A percentile compares a stretch with the other conserved stretches of the same genome.
phyloP scores from a whole-genome alignment of 805 yeast genomes.

The Dipodascopsis uninucleata region DNA sequence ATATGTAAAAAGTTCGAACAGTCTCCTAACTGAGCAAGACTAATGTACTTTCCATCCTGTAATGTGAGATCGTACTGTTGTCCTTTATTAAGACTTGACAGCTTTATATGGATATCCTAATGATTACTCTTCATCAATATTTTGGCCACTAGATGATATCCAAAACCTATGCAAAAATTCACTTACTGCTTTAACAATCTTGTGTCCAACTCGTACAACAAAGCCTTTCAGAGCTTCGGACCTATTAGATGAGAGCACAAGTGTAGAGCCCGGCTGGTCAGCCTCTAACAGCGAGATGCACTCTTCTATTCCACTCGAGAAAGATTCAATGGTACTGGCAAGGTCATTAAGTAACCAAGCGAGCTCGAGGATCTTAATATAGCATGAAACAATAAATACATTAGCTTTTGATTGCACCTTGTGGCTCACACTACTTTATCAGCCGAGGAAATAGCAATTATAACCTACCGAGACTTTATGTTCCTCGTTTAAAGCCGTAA shows the following conservation, averaged over 20 bases:
- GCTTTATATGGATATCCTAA: conserved; percentile 23
- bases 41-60: conserved; percentile 16
- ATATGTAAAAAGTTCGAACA: conserved; percentile 20
- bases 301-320: conserved; percentile 22
- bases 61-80: conserved; percentile 10
- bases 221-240: conserved; percentile 29
- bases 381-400: background rate
- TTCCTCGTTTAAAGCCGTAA: conserved; percentile 24
- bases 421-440: too few relatives aligned
- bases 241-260: conserved; percentile 28
- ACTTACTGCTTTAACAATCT: conserved; percentile 27
- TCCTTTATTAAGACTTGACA: conserved; percentile 23
- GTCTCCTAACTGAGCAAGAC: conserved; percentile 23
- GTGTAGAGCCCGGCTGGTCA: conserved; percentile 26
- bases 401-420: too few relatives aligned
- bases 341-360: conserved; percentile 27
- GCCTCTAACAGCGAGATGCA: conserved; percentile 19
- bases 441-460: too few relatives aligned
- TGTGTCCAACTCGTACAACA: conserved; percentile 23
- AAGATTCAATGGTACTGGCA: conserved; percentile 15
- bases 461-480: conserved; percentile 25
- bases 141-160: background rate
- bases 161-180: background rate
- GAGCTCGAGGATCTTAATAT: conserved; percentile 19
- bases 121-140: conserved; percentile 1